Base-by-base conservation (phyloP, 208 protist genomes). In the Angomonas ambiguus region DNA sequence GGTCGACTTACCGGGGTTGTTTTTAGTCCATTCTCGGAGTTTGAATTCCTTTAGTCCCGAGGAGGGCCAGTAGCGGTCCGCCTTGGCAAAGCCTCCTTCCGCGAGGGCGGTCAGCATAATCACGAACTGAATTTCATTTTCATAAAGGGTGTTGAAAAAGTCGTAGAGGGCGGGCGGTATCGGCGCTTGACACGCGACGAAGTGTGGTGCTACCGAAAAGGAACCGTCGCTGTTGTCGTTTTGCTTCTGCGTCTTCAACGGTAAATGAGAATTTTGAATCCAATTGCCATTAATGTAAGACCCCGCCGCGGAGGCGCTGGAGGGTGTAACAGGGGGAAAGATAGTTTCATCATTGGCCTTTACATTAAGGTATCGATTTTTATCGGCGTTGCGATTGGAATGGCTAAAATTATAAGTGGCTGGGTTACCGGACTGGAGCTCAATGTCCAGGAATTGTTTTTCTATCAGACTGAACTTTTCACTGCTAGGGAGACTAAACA, bases 21-120 rank as follows among this genome's bases (percentile, higher is more conserved):
- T 25, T 16, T 24, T 34, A 2, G 10, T 59, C 53, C 22, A 4
- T 30, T 13, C 22, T n/a, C n/a, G n/a, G n/a, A n/a, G n/a, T n/a
- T n/a, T n/a, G n/a, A n/a, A n/a, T n/a, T n/a, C n/a, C n/a, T n/a
- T n/a, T n/a, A n/a, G n/a, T n/a, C n/a, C n/a, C n/a, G n/a, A n/a
- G n/a, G n/a, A n/a, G n/a, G 86, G 86, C 87, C 89, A 95, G 74
- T 95, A 95, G 25, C 75, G 76, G 45, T 93, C 82, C 6, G 89
- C 89, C 72, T 95, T 95, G 8, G 65, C 34, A 41, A 93, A 53
- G 10, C 73, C 80, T 13, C 34, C 61, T 35, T 95, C 89, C 32
- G 75, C 66, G 35, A 79, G 1, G 38, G 77, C 66, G 10, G 89
- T 95, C 18, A 92, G 41, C 89, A 95, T 93, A 18, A 95, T 35